A percentile compares a stretch with the other conserved stretches of the same genome.
Conservation (phyloP, 2,329 filamentous ascomycete species). For the Colletotrichum sp. region DNA sequence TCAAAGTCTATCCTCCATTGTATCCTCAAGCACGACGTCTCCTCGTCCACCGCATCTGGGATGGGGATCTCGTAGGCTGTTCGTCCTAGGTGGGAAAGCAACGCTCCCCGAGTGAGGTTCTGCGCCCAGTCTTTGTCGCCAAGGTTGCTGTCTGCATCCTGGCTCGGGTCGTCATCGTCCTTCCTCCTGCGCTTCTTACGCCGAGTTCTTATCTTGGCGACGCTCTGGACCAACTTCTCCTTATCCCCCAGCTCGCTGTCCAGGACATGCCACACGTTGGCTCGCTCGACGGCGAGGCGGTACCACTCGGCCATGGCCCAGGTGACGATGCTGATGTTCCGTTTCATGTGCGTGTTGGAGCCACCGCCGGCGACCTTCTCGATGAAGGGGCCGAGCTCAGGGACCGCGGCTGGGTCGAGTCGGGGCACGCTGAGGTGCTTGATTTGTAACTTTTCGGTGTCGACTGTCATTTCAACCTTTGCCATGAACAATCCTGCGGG, state of each 20-base stretch:
- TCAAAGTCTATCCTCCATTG: conserved; percentile 71
- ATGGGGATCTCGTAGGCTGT: conserved; percentile 52
- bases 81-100: conserved; percentile 60
- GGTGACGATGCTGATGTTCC: conserved; percentile 64
- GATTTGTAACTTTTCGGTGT: conserved; percentile 57
- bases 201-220: conserved; percentile 31
- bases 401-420: conserved; percentile 62
- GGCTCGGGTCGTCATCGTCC: conserved; percentile 22
- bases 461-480: conserved; percentile 62
- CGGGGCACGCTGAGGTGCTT: conserved; percentile 56
- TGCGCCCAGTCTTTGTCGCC: background rate
- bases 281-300: conserved; percentile 63
- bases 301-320: conserved; percentile 76
- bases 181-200: conserved; percentile 25
- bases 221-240: conserved; percentile 35
- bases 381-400: conserved; percentile 63
- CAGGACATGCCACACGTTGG: conserved; percentile 66
- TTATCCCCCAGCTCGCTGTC: conserved; percentile 49
- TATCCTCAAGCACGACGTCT: conserved; percentile 53
- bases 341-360: conserved; percentile 49
- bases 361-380: conserved; percentile 42
- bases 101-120: conserved; percentile 39
- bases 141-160: conserved; percentile 21
- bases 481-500: conserved; percentile 63
- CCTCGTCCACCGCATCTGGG: conserved; percentile 35